Base-by-base conservation (phyloP, 2,329 filamentous ascomycete genomes). In the Lasiodiplodia sp. region DNA sequence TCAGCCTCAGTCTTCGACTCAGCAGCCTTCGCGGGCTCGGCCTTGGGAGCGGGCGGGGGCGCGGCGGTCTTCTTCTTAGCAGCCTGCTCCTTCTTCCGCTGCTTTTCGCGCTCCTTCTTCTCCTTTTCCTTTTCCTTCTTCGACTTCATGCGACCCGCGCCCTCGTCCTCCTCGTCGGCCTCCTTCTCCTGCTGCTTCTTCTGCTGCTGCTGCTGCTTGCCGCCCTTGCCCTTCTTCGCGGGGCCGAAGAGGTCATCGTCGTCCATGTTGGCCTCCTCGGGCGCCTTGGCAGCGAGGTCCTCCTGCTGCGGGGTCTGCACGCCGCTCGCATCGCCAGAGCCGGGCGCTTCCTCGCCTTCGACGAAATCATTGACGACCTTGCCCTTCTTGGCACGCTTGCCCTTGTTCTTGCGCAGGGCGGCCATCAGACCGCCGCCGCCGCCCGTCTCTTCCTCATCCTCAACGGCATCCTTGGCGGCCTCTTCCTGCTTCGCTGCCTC, bases 91-190 rank as follows among this genome's bases (percentile, higher is more conserved):
- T 94, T 99, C 85, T 99, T 99, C 73, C 94, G 88, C 83, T 96
- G 92, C 89, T 99, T 99, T 85, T 99, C 96, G 70, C 93, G 90
- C 84, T 99, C 96, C 84, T 97, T 99, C 87, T 95, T 98, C 77
- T 95, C 87, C 82, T 93, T 97, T 81, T 99, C 96, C 85, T 99
- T 99, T 84, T 99, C 94, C 69, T 96, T 96, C 88, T 98, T 99
- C 49, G 93, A 97, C 83, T 98, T 90, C 60, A 98, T 86, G 67
- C 90, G 69, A 76, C 72, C 66, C 83, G 76, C 79, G 79, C 73
- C 76, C 85, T 75, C 72, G 55, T 72, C 72, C 56, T 73, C 76
- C 79, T 75, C 81, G 31, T 14, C 44, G 14, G 47, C 60, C n/a
- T 51, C 23, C 18, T 63, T 40, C 37, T 63, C 40, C 25, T 37